These are phyloP conservation scores for Aspergillus diversus DNA, from an alignment of 495 filamentous ascomycete genomes.

Conservation along the genomic window DNA sequence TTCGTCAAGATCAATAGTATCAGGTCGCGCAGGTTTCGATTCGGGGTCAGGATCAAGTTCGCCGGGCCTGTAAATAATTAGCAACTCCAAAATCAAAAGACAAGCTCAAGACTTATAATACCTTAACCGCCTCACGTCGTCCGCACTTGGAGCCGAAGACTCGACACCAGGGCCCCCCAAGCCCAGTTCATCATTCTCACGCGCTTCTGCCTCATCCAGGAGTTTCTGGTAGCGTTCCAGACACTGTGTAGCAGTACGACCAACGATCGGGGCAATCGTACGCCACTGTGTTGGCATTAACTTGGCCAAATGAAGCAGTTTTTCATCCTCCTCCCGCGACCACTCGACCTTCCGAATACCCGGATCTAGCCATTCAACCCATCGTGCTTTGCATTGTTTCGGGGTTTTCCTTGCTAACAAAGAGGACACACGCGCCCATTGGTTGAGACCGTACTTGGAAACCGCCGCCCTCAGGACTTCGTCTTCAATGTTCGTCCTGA, in stretches of 20 bases:
- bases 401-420: slow-evolving; percentile 96
- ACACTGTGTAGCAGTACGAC: slow-evolving; percentile 94
- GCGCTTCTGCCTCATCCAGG: slow-evolving; percentile 91
- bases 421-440: slow-evolving; percentile 98
- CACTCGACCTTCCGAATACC: slow-evolving; percentile 98
- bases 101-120: slow-evolving; percentile 25
- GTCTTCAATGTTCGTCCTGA: slow-evolving; percentile 77
- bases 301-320: slow-evolving; percentile 92
- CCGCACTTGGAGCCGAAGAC: slow-evolving; percentile 83
- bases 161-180: slow-evolving; percentile 89
- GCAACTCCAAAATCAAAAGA: slow-evolving; percentile 9
- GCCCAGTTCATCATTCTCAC: slow-evolving; percentile 81
- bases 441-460: slow-evolving; percentile 96
- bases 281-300: slow-evolving; percentile 99
- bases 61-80: slow-evolving; percentile 63
- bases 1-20: slow-evolving; percentile 97
- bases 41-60: slow-evolving; percentile 96
- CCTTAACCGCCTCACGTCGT: slow-evolving; percentile 86
- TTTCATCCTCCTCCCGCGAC: slow-evolving; percentile 98
- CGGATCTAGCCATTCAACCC: slow-evolving; percentile 97
- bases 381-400: slow-evolving; percentile 98
- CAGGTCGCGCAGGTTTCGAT: slow-evolving; percentile 93
- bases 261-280: slow-evolving; percentile 95
- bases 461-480: slow-evolving; percentile 97
- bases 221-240: slow-evolving; percentile 96